A percentile compares a stretch with the other conserved stretches of the same genome.
Evolutionary conservation across 2,329 filamentous ascomycete species (phyloP).

Genomic region (Polychaeton citri): DNA sequence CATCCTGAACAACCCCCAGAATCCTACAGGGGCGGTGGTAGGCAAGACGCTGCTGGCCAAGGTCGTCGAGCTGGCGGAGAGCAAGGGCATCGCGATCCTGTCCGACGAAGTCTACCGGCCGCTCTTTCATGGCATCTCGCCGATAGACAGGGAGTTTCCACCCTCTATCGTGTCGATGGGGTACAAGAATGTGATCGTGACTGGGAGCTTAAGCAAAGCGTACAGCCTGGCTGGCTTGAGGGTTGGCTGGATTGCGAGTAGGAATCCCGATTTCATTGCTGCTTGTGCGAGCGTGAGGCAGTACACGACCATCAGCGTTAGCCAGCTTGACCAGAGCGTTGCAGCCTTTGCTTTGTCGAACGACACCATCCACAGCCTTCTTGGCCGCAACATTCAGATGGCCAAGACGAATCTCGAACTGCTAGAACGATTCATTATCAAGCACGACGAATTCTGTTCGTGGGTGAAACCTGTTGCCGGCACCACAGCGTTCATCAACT

Average conservation of each 20-base stretch:
- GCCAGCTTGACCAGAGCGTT: slow-evolving; percentile 67
- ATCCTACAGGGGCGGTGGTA: slow-evolving; percentile 63
- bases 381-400: slow-evolving; percentile 51
- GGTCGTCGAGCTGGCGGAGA: slow-evolving; percentile 50
- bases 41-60: slow-evolving; percentile 45
- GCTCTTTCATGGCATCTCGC: slow-evolving; percentile 57
- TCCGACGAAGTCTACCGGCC: slow-evolving; percentile 77
- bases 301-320: slow-evolving; percentile 78
- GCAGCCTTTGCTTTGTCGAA: slow-evolving; percentile 60
- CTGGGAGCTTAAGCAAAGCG: slow-evolving; percentile 73
- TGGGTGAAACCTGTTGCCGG: slow-evolving; percentile 68
- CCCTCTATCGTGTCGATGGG: slow-evolving; percentile 59
- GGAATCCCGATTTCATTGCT: slow-evolving; percentile 48
- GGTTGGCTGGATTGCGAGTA: slow-evolving; percentile 68
- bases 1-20: slow-evolving; percentile 64
- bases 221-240: slow-evolving; percentile 73
- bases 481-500: slow-evolving; percentile 65
- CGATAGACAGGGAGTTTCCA: slow-evolving; percentile 41
- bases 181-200: slow-evolving; percentile 58
- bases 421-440: slow-evolving; percentile 53
- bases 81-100: slow-evolving; percentile 50
- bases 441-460: slow-evolving; percentile 48
- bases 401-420: slow-evolving; percentile 54
- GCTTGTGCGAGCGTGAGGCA: slow-evolving; percentile 53
- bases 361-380: slow-evolving; percentile 48